phyloP scores from a whole-genome alignment of 129 eudicot species.

The Lactuca saligna region DNA sequence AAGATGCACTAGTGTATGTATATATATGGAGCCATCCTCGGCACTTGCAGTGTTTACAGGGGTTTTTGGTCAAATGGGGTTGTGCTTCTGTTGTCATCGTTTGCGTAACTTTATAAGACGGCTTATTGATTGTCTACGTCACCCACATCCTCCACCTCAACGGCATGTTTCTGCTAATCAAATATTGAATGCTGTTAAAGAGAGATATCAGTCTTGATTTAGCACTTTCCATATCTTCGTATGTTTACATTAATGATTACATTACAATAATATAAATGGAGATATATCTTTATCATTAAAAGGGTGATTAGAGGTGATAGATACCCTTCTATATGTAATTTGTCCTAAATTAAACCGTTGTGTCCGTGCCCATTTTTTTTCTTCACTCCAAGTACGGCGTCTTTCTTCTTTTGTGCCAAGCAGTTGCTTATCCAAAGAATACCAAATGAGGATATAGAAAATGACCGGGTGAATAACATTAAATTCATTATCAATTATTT shows the following conservation, averaged over 20 bases:
- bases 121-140: slow-evolving; percentile 31
- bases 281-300: no score
- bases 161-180: slow-evolving; percentile 10
- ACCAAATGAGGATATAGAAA: not conserved
- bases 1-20: not conserved
- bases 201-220: not conserved
- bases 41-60: slow-evolving; percentile 28
- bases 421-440: not conserved
- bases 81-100: slow-evolving; percentile 34
- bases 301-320: not conserved
- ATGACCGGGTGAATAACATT: not conserved
- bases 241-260: not conserved
- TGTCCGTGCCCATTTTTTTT: not conserved
- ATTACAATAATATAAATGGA: not conserved
- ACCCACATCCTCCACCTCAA: slow-evolving; percentile 34
- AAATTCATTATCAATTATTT: not conserved
- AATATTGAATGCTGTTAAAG: slow-evolving; percentile 14
- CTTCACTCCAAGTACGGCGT: not conserved
- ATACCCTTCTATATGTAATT: not conserved
- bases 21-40: slow-evolving; percentile 26
- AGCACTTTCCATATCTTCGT: not conserved
- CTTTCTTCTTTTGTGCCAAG: not conserved
- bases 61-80: slow-evolving; percentile 32
- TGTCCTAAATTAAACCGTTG: not conserved
- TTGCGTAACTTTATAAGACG: slow-evolving; percentile 22